Percentiles rank a stretch among this genome's conserved stretches.
Evolutionary conservation across 202 grass and related monocot species (phyloP).

Genomic region (Setaria viridis): DNA sequence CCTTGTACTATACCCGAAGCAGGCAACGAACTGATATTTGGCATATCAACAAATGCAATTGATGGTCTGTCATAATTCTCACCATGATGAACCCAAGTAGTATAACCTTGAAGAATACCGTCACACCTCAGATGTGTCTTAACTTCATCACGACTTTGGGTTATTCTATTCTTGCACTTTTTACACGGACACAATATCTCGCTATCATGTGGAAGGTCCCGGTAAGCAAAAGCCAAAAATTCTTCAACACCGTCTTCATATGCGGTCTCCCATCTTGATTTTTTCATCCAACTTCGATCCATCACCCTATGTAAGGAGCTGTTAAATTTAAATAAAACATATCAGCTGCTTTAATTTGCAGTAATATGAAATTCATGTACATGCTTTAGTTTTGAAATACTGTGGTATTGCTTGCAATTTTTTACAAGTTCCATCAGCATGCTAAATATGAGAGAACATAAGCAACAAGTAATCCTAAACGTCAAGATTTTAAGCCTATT

Average conservation of each 20-base stretch:
- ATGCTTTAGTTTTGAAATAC: too few species aligned
- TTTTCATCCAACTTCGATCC: background rate
- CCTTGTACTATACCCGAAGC: background rate
- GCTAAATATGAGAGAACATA: too few species aligned
- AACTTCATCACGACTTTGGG: background rate
- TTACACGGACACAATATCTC: background rate
- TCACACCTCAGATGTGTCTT: background rate
- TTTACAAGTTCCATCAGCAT: too few species aligned
- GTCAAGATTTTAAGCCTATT: too few species aligned
- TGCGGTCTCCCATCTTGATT: background rate
- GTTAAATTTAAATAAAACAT: too few species aligned
- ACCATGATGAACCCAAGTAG: background rate
- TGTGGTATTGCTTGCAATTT: too few species aligned
- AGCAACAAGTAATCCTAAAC: too few species aligned
- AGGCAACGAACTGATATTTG: background rate
- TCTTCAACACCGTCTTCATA: background rate
- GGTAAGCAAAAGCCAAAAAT: background rate
- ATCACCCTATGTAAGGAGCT: background rate
- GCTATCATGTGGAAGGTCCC: background rate
- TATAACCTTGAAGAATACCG: constrained; percentile 1
- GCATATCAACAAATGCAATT: background rate
- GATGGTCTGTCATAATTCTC: background rate
- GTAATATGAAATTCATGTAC: too few species aligned
- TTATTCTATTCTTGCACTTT: background rate
- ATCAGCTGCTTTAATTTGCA: too few species aligned